phyloP scores from a whole-genome alignment of 768 basidiomycete species.

The Naganishia onofrii region DNA sequence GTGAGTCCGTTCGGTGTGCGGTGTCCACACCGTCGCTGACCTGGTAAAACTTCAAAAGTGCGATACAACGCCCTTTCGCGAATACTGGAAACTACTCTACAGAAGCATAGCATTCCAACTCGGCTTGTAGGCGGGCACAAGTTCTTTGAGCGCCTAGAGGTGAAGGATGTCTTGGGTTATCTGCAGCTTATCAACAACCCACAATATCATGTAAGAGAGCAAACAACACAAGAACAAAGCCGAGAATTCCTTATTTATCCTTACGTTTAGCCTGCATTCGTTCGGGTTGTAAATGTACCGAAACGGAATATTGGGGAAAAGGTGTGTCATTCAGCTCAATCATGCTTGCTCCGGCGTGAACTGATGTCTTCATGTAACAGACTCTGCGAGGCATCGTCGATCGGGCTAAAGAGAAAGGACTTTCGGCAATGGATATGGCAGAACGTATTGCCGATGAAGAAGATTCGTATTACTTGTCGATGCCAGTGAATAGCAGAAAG shows the following conservation, averaged over 20 bases:
- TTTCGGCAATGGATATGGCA: slow-evolving; percentile 61
- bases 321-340: slow-evolving; percentile 53
- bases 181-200: slow-evolving; percentile 75
- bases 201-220: slow-evolving; percentile 42
- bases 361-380: slow-evolving; percentile 51
- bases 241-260: too few species aligned
- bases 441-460: slow-evolving; percentile 66
- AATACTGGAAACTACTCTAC: slow-evolving; percentile 69
- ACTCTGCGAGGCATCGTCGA: slow-evolving; percentile 62
- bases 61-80: slow-evolving; percentile 78
- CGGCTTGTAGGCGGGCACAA: slow-evolving; percentile 74
- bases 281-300: slow-evolving; percentile 71
- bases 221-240: background rate
- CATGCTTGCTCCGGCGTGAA: background rate
- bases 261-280: slow-evolving; percentile 69
- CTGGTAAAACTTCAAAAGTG: slow-evolving; percentile 57
- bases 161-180: slow-evolving; percentile 79
- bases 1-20: slow-evolving; percentile 55
- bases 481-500: slow-evolving; percentile 58
- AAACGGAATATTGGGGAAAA: slow-evolving; percentile 73
- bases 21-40: background rate
- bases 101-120: slow-evolving; percentile 73
- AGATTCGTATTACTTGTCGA: slow-evolving; percentile 63
- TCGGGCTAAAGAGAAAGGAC: slow-evolving; percentile 59
- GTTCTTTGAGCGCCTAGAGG: slow-evolving; percentile 80